Evolutionary conservation across 352 stramenopile genomes (phyloP).

Genomic region (Pythium coloratum): DNA sequence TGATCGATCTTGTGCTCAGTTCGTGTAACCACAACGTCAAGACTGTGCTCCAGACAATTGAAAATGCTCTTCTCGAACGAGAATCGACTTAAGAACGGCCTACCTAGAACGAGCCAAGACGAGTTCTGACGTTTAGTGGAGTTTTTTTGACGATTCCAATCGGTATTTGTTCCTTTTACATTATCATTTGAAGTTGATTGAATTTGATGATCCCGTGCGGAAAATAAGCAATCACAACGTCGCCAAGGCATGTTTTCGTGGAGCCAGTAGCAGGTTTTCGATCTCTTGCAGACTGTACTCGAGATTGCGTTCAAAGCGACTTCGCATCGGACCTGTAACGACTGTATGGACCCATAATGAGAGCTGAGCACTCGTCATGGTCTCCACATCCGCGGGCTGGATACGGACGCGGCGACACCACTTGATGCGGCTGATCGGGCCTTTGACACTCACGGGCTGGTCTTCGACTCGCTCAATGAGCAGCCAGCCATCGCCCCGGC

Average conservation of each 20-base stretch:
- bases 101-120: no score
- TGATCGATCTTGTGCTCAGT: no score
- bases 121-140: no score
- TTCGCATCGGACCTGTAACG: constrained; percentile 12
- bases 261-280: constrained; percentile 11
- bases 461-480: background rate
- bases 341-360: constrained; percentile 11
- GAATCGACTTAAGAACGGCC: background rate
- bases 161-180: no score
- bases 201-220: no score
- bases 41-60: constrained; percentile 13
- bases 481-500: constrained; percentile 12
- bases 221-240: background rate
- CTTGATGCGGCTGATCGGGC: constrained; percentile 13
- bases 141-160: no score
- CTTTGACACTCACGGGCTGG: constrained; percentile 1
- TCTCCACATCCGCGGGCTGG: background rate
- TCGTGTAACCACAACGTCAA: background rate
- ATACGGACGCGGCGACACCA: constrained; percentile 10
- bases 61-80: constrained; percentile 14
- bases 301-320: constrained; percentile 17
- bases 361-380: constrained; percentile 6
- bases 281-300: constrained; percentile 20
- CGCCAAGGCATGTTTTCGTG: background rate
- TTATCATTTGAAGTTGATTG: no score